Percentiles rank a stretch among this genome's conserved stretches.
Evolutionary conservation across 257 asterid genomes (phyloP).

Genomic region (Solanum pimpinellifolium): DNA sequence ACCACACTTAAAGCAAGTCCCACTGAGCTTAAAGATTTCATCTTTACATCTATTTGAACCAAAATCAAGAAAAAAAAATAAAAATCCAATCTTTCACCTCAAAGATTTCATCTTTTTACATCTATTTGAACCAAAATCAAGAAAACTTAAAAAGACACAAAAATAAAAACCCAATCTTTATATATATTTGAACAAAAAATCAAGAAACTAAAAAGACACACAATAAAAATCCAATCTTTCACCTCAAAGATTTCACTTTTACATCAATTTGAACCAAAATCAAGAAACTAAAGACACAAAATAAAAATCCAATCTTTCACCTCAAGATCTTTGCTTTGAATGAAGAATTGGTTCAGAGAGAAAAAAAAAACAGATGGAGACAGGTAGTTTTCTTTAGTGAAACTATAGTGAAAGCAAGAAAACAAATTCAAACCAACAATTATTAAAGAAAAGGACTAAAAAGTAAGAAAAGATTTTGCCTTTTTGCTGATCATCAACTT

Average conservation of each 20-base stretch:
- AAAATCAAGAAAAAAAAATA: neutral
- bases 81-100: neutral
- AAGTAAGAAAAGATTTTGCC: neutral
- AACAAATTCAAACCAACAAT: neutral
- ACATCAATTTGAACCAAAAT: neutral
- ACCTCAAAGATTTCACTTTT: slow-evolving; percentile 45
- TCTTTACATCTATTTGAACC: slow-evolving; percentile 4
- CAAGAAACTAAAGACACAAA: neutral
- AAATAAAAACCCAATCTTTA: neutral
- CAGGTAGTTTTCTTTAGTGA: neutral
- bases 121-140: neutral
- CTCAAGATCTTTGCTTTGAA: neutral
- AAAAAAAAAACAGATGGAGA: neutral
- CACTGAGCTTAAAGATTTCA: slow-evolving; percentile 48
- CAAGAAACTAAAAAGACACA: neutral
- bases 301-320: neutral
- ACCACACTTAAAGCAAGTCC: slow-evolving; percentile 54
- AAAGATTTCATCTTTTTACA: neutral
- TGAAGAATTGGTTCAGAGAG: neutral
- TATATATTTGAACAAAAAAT: neutral
- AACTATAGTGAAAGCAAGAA: neutral
- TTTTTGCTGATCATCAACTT: slow-evolving; percentile 1
- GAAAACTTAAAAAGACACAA: neutral
- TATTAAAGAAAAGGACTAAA: neutral
- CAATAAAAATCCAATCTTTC: neutral